Conservation (phyloP, 345 rosid species). For the Dipteronia sinensis region DNA sequence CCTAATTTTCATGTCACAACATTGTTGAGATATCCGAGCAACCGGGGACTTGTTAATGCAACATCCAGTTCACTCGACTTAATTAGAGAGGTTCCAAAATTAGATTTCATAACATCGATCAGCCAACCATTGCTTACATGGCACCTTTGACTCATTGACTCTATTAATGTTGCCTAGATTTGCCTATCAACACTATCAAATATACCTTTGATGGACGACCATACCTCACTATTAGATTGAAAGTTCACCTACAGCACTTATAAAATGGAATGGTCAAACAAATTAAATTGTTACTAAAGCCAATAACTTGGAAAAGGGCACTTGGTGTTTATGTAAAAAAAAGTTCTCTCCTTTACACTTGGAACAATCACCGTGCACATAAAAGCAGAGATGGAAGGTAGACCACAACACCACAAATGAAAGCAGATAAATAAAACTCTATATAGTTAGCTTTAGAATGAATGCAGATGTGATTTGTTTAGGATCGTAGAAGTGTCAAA, state of each 20-base stretch:
- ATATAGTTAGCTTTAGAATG: not conserved
- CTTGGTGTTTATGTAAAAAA: not conserved
- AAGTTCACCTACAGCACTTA: not conserved
- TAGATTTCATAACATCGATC: no score
- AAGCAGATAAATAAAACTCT: not conserved
- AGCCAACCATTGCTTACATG: no score
- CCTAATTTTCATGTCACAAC: no score
- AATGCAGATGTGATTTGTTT: not conserved
- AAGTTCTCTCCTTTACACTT: not conserved
- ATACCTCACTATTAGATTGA: not conserved
- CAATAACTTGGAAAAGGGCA: not conserved
- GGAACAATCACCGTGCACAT: not conserved
- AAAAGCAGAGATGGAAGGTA: not conserved
- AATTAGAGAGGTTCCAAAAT: no score
- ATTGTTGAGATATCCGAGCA: no score
- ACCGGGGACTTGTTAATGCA: no score
- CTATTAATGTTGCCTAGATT: no score
- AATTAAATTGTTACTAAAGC: not conserved
- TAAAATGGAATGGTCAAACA: not conserved
- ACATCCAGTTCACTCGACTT: no score
- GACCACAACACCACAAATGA: not conserved
- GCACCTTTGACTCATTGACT: no score
- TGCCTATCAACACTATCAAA: not conserved
- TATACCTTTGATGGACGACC: not conserved
- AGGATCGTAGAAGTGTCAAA: not conserved